A percentile compares a stretch with the other conserved stretches of the same genome.
phyloP scores from a whole-genome alignment of 768 basidiomycete species.

The Mycena venus region DNA sequence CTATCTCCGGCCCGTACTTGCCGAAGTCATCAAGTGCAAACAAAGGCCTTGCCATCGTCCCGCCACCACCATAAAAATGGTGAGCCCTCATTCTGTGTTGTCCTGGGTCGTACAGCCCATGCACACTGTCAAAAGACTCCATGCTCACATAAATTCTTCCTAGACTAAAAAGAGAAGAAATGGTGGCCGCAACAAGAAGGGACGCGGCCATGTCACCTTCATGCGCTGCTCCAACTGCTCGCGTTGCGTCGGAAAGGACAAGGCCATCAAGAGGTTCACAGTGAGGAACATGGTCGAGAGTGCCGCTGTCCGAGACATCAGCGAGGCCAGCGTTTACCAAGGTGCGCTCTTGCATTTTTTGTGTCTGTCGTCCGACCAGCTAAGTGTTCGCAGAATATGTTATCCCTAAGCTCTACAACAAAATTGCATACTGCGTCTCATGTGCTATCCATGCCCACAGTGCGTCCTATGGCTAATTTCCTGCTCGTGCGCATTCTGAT shows the following conservation, averaged over 20 bases:
- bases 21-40: too few relatives aligned
- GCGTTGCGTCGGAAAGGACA: slow-evolving; percentile 97
- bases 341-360: slow-evolving; percentile 62
- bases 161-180: slow-evolving; percentile 99
- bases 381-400: slow-evolving; percentile 80
- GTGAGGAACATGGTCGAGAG: slow-evolving; percentile 99
- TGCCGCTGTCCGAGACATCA: slow-evolving; percentile 97
- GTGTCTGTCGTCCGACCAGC: neutral
- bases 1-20: too few relatives aligned
- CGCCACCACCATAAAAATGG: too few relatives aligned
- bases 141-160: too few relatives aligned
- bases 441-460: slow-evolving; percentile 99
- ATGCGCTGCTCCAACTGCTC: slow-evolving; percentile 99
- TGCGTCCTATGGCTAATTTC: slow-evolving; percentile 53
- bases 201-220: slow-evolving; percentile 94
- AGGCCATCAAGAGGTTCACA: slow-evolving; percentile 99
- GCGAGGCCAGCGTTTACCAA: slow-evolving; percentile 93
- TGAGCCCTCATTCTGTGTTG: too few relatives aligned
- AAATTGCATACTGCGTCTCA: slow-evolving; percentile 98
- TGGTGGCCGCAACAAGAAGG: slow-evolving; percentile 99
- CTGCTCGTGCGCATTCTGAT: neutral
- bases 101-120: too few relatives aligned
- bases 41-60: too few relatives aligned
- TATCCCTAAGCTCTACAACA: slow-evolving; percentile 97
- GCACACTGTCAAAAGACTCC: too few relatives aligned